A percentile compares a stretch with the other conserved stretches of the same genome.
Conservation (phyloP, 257 asterid genomes). For the Cordia subcordata region DNA sequence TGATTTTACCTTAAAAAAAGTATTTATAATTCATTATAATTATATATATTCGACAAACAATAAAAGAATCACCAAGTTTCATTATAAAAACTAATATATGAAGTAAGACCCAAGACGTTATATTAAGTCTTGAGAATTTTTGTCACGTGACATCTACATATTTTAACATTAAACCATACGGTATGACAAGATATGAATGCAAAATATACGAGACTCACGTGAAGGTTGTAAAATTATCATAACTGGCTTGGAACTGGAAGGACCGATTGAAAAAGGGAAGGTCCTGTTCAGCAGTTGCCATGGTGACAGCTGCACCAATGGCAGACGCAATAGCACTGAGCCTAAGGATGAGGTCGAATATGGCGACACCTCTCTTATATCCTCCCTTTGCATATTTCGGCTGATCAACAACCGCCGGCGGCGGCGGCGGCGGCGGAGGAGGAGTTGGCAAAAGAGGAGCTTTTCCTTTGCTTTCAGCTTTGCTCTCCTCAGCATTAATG, state of each 20-base stretch:
- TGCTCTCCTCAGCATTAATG: conserved; percentile 49
- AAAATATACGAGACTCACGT: conserved; percentile 33
- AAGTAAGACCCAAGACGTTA: too few relatives aligned
- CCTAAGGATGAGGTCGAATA: conserved; percentile 75
- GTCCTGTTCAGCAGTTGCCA: conserved; percentile 81
- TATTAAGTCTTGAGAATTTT: too few relatives aligned
- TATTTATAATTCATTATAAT: too few relatives aligned
- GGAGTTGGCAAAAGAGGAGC: conserved; percentile 52
- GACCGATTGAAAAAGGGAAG: conserved; percentile 93
- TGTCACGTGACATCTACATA: too few relatives aligned
- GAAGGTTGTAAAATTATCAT: conserved; percentile 77
- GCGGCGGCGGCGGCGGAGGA: too few relatives aligned
- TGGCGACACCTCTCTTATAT: conserved; percentile 47
- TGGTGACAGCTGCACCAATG: conserved; percentile 56
- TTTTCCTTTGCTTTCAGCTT: conserved; percentile 70
- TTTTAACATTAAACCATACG: too few relatives aligned
- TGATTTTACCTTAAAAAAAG: too few relatives aligned
- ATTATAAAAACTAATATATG: too few relatives aligned
- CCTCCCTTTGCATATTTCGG: conserved; percentile 26
- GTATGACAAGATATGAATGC: too few relatives aligned
- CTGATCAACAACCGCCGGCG: conserved; percentile 11
- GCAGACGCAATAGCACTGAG: conserved; percentile 55
- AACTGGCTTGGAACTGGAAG: conserved; percentile 87
- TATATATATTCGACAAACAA: too few relatives aligned
- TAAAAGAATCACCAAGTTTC: too few relatives aligned